phyloP scores from a whole-genome alignment of 331 rosid species.

The Saraca asoca region DNA sequence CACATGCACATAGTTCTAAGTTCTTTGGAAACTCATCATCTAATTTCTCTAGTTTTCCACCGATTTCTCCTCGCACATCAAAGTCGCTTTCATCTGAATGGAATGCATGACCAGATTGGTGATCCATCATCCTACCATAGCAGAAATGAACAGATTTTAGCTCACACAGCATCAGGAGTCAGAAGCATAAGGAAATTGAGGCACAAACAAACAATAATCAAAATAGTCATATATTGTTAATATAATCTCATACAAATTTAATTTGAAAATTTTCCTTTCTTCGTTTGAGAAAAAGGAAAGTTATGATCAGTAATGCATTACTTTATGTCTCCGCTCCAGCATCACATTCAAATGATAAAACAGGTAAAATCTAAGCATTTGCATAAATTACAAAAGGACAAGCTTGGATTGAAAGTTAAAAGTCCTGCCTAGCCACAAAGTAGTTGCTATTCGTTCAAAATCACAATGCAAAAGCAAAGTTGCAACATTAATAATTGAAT shows the following conservation, averaged over 20 bases:
- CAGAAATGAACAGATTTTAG: conserved; percentile 28
- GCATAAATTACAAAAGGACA: background rate
- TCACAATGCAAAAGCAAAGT: too few species aligned
- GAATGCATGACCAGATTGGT: conserved; percentile 47
- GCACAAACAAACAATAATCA: background rate
- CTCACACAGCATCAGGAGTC: conserved; percentile 23
- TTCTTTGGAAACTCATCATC: conserved; percentile 41
- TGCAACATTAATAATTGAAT: too few species aligned
- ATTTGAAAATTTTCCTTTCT: conserved; percentile 3
- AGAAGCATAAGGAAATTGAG: conserved; percentile 3
- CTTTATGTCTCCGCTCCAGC: background rate
- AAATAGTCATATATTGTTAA: background rate
- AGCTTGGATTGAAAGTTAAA: too few species aligned
- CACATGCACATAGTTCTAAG: conserved; percentile 44
- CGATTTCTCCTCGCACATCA: conserved; percentile 50
- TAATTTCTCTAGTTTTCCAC: conserved; percentile 37
- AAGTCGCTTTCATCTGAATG: conserved; percentile 62
- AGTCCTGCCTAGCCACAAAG: too few species aligned
- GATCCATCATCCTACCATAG: conserved; percentile 48
- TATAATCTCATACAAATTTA: conserved; percentile 1
- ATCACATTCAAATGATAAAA: background rate
- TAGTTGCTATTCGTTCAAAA: too few species aligned
- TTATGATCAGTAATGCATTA: background rate
- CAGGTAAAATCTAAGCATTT: background rate
- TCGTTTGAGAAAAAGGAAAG: background rate